Evolutionary conservation across 345 rosid genomes (phyloP), one percentile per base, ranked within the genome.

Genomic region (Trapa incisa): DNA sequence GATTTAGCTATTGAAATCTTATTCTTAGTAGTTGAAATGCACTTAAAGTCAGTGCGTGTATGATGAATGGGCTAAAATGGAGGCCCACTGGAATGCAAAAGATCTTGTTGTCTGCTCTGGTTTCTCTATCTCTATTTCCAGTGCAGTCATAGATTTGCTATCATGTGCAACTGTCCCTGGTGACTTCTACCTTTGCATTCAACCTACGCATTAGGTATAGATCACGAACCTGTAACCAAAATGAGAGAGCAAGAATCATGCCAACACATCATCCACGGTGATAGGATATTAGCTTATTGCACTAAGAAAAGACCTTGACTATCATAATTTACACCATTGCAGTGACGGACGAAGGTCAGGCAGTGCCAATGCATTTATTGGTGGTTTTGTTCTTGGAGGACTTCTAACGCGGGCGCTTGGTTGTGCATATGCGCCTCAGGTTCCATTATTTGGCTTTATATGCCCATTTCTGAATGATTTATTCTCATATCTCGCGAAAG

Each of bases 351-450:
- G 82, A 68, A 75, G 82, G 75, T 52, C 90, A 68, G 77, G 84
- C 75, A 78, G 78, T 73, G 79, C 88, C 1, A 75, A 84, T 74
- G 62, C 81, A 68, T 93, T 93, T 74, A 87, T 90, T 48, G 97
- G 98, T 71, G 97, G 96, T 57, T 93, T 93, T 75, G 85, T 93
- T 71, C 76, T 90, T 79, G 98, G 98, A 39, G 97, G 97, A 75
- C 80, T 90, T 37, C 74, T 90, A 70, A 87, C 87, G 43, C 97
- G 96, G 53, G 83, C 98, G 53, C 96, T 93, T 67, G 98, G 98
- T 70, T 88, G 97, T 78, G 97, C 90, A 38, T 93, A 82, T 65
- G 98, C 98, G n/a, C 96, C 98, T 57, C 96, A 93, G 96, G 98
- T 93, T 6, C 64, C 71, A 33, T 64, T 35, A 67, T 48, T 67